Evolutionary conservation across 192 early-diverging fungal species (phyloP).

Genomic region (Dissophora ornata): DNA sequence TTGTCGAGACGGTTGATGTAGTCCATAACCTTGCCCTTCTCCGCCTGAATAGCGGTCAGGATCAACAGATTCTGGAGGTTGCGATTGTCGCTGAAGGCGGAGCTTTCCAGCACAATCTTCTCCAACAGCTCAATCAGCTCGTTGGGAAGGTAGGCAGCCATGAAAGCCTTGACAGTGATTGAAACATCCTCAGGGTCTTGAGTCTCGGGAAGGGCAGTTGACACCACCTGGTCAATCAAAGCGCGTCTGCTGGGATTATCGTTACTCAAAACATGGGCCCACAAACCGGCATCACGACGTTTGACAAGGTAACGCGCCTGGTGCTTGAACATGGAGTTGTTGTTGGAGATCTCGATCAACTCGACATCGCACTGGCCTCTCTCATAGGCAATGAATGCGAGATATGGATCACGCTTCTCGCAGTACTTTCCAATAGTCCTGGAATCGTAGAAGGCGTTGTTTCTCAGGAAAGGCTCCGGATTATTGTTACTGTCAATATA

Average conservation of each 20-base stretch:
- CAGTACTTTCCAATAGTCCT: constrained; percentile 97
- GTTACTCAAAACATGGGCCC: constrained; percentile 84
- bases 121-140: constrained; percentile 98
- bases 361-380: constrained; percentile 95
- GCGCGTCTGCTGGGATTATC: constrained; percentile 87
- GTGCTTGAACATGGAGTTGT: constrained; percentile 99
- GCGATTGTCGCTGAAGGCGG: constrained; percentile 94
- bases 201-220: constrained; percentile 92
- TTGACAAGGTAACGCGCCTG: constrained; percentile 96
- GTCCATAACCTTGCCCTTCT: constrained; percentile 92
- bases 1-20: constrained; percentile 91
- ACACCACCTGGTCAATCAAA: constrained; percentile 95
- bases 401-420: constrained; percentile 97
- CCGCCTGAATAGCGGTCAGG: constrained; percentile 94
- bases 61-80: constrained; percentile 98
- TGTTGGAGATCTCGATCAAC: constrained; percentile 95
- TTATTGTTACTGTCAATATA: constrained; percentile 99
- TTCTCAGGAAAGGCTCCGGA: constrained; percentile 93
- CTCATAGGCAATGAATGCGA: constrained; percentile 95
- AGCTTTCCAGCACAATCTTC: constrained; percentile 93
- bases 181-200: constrained; percentile 98
- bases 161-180: constrained; percentile 97
- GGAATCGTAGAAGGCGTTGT: constrained; percentile 76
- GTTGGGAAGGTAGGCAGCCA: constrained; percentile 94
- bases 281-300: constrained; percentile 85